Evolutionary conservation across 768 basidiomycete species (phyloP), one percentile per base, ranked within the genome.

Genomic region (Leccinum rimulosum): DNA sequence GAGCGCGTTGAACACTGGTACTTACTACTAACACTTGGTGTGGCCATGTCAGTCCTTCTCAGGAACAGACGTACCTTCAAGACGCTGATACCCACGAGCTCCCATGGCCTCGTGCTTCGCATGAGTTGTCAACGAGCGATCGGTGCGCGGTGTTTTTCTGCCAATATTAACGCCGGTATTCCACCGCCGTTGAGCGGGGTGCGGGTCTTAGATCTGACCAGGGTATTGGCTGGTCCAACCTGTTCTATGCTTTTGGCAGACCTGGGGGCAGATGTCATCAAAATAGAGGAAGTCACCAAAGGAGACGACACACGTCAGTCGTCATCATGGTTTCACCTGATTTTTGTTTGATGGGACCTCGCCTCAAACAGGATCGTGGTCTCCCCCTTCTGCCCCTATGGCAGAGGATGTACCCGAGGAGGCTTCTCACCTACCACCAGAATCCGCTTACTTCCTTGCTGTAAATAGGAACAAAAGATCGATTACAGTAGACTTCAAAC

Each of bases 241-340:
- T 85, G 89, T n/a, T 91, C 93, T 2, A 91, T 95, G 94, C 81
- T 96, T 60, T 80, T 97, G n/a, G 94, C 88, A 7, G 93, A 95
- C 75, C 76, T 95, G 36, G 89, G 93, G 1, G 95, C 95, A 50
- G 93, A 98, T 69, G 93, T 98, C 30, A 84, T 97, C 72, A 98
- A 97, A 72, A 84, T 97, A 6, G 93, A 95, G 70, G 89, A 93
- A 69, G 77, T 84, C 54, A 77, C 80, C 48, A 82, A 79, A 59
- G 95, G 95, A 25, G 95, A 98, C 68, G 95, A 98, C 74, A 98
- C 95, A 33, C 83, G 93, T 84, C 74, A 69, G 80, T 77, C 53
- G 50, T 35, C 52, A 12, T 11, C 50, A 50, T 36, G 17, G 51
- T 52, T 52, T 57, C 57, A 45, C 54, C 27, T 55, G 54, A 54